Base-by-base conservation (phyloP, 1,284 basidiomycete species). In the Marasmius oreades region DNA sequence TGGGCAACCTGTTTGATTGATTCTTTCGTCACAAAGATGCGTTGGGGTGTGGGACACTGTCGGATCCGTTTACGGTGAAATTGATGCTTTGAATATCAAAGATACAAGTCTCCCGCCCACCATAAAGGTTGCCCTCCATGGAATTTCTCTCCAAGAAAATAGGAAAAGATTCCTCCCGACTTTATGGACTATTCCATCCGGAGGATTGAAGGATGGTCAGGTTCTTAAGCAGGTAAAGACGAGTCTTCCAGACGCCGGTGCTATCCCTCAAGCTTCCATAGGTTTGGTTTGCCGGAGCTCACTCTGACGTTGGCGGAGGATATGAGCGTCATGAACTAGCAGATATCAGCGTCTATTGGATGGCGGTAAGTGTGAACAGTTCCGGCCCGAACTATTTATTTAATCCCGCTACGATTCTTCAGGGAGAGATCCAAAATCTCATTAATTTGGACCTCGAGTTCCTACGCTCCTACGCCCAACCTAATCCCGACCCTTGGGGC, bases 11-110 rank as follows among this genome's bases (percentile, higher is more conserved):
- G n/a, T 66, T 36, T n/a, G n/a, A n/a, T n/a, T n/a, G n/a, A n/a
- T n/a, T n/a, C n/a, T n/a, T n/a, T n/a, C n/a, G n/a, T n/a, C n/a
- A n/a, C n/a, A n/a, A n/a, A 68, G 67, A 43, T 63, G 59, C 33
- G 65, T 69, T 14, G 67, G 66, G 16, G 66, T 68, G 11, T 69
- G 61, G 61, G 67, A 69, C 45, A 69, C 67, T 16, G 67, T 69
- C 31, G 67, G 65, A 12, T 64, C 67, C 20, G 64, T 62, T 31
- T 60, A 10, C 23, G 51, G 55, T 20, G 53, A 43, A 2, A 63
- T 65, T 18, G 57, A 66, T 53, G 61, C 61, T 16, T 61, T 68
- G 39, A 55, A 53, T 43, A 65, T 68, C 43, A 58, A 59, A 31
- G 67, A 68, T 48, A 62, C 56, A 2, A 51, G 33, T 55, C 59